Evolutionary conservation across 2,329 filamentous ascomycete species (phyloP), one percentile per base, ranked within the genome.

Genomic region (Pestalotiopsis fici): DNA sequence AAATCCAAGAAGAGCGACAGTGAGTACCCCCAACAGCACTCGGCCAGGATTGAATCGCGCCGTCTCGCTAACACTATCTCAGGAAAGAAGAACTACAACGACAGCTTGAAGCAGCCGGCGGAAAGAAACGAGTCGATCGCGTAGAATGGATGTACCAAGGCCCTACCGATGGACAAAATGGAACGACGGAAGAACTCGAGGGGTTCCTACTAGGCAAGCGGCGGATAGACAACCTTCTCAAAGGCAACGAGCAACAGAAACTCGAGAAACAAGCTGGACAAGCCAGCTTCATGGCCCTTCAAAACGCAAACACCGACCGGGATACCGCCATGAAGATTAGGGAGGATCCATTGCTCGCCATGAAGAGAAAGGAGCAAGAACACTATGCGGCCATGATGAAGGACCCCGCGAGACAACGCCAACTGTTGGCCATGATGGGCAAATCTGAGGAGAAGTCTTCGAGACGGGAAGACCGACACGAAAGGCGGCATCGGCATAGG

Each of bases 131-230:
- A 65, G 83, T 92, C 35, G 91, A 95, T 74, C 90, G 94, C 43
- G 95, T 99, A 28, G 96, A 98, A 75, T 99, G 96, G 93, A 98
- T 99, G 94, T 99, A 99, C 81, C 90, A 92, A 73, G 95, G 95
- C 1, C 94, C 96, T 7, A 92, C 91, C 62, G 85, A 88, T 74
- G 93, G 93, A 43, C 91, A 93, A 75, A 84, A 85, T n/a, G 92
- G 91, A 35, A 93, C 89, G 50, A 88, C 87, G 4, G 95, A 98
- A 78, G 96, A 98, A 81, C 94, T 93, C 82, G 96, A 99, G 77
- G 94, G 93, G 3, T 99, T 97, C 78, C 82, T 99, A 1, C 85
- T 99, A 15, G 96, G 96, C 64, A 98, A 98, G 84, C 87, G 96
- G 67, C 88, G 95, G 67, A 95, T 99, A 77, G 95, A 98, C 82